Base-by-base conservation (phyloP, 2,329 filamentous ascomycete genomes). In the Aspergillus sp. region DNA sequence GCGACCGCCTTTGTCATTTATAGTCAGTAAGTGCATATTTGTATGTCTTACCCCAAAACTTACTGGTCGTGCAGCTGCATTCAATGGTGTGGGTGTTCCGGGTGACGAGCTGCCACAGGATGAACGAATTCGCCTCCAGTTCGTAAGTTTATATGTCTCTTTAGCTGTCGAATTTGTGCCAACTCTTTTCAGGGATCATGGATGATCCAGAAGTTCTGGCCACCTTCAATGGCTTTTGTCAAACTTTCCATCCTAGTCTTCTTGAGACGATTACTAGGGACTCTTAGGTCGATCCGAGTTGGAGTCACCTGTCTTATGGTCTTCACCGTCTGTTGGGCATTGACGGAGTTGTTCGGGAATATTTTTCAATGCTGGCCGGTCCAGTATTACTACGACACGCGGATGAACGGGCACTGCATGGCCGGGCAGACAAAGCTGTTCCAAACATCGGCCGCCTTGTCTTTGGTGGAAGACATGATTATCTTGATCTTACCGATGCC, bases 171-270 rank as follows among this genome's bases (percentile, higher is more conserved):
- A 49, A 7, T 1, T 39, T 5, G 5, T 46, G 56, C 32, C 18
- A 18, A 32, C 39, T 11, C 14, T 18, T 9, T 22, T 11, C 11
- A 55, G 58, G 46, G 47, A 9, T 58, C 54, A 29, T 55, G 54
- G 54, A 45, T 57, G 29, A 51, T 45, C 7, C 55, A 57, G 11
- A 60, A 60, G 14, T 51, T 54, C 22, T 60, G 58, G 58, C 49
- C 47, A 4, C 36, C 52, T 4, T 20, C 50, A 6, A 55, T 57
- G 26, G 31, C 53, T 5, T 57, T 60, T 32, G 52, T 60, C 2
- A 60, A 60, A 10, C n/a, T 60, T 6, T 60, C 58, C 6, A 57
- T 57, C 6, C 45, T 60, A 16, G n/a, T 60, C 10, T 46, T 60
- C 6, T 10, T 60, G n/a, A 55, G 55, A 6, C 55, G 49, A 11